phyloP scores from a whole-genome alignment of 768 basidiomycete species.

The Jaapia argillacea region DNA sequence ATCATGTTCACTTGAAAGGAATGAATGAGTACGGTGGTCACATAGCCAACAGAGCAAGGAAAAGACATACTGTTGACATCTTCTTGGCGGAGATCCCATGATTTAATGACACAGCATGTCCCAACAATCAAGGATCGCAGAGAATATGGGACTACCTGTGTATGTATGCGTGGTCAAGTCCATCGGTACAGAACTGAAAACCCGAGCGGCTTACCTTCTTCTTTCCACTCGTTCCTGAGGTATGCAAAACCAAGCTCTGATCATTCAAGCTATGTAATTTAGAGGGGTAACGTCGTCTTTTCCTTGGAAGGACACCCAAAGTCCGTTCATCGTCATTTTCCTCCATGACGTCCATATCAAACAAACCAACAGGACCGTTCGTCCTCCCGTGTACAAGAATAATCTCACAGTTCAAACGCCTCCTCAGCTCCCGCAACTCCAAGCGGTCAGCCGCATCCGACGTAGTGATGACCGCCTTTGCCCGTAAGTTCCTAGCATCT shows the following conservation, averaged over 20 bases:
- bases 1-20: slow-evolving; percentile 31
- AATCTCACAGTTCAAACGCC: slow-evolving; percentile 28
- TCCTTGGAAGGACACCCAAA: background rate
- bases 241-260: slow-evolving; percentile 46
- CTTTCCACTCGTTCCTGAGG: slow-evolving; percentile 48
- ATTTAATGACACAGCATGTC: slow-evolving; percentile 31
- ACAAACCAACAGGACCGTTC: slow-evolving; percentile 28
- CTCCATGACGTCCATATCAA: slow-evolving; percentile 25
- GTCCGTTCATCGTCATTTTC: slow-evolving; percentile 4
- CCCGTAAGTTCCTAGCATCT: slow-evolving; percentile 28
- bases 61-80: slow-evolving; percentile 37
- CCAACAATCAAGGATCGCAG: slow-evolving; percentile 33
- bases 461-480: slow-evolving; percentile 31
- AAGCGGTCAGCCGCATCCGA: slow-evolving; percentile 29
- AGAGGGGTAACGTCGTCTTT: slow-evolving; percentile 14
- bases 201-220: slow-evolving; percentile 23
- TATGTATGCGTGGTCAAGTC: background rate
- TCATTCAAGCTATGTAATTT: slow-evolving; percentile 29
- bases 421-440: slow-evolving; percentile 20
- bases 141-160: slow-evolving; percentile 29
- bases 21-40: no score
- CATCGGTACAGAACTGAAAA: background rate
- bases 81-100: slow-evolving; percentile 27
- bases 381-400: slow-evolving; percentile 24
- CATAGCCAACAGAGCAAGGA: no score